Evolutionary conservation across 129 eudicot species (phyloP).

Genomic region (Lactuca sativa): DNA sequence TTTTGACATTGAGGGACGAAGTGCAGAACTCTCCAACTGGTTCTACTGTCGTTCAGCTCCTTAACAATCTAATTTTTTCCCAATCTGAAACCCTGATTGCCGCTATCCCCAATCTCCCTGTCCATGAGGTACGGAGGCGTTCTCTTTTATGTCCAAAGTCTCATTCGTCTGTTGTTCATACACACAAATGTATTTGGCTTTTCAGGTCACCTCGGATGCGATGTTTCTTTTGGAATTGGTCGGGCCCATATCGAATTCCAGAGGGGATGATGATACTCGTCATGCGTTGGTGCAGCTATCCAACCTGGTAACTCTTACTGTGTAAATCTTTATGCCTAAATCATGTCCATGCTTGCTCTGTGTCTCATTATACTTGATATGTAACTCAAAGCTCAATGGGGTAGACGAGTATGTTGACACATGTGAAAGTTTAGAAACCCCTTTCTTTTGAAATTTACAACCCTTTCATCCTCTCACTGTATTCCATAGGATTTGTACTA

Average conservation of each 20-base stretch:
- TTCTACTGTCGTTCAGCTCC: constrained; percentile 36
- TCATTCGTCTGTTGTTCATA: neutral
- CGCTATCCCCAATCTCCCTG: constrained; percentile 56
- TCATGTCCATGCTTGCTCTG: too few species aligned
- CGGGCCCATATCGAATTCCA: constrained; percentile 31
- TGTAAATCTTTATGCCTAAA: neutral
- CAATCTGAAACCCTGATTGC: constrained; percentile 54
- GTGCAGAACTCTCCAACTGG: constrained; percentile 43
- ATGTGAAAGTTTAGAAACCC: too few species aligned
- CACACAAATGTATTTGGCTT: neutral
- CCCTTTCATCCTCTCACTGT: too few species aligned
- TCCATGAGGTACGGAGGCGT: constrained; percentile 56
- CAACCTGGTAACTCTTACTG: constrained; percentile 43
- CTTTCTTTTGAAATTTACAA: too few species aligned
- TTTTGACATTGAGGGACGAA: constrained; percentile 77
- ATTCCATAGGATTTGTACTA: too few species aligned
- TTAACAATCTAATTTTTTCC: constrained; percentile 53
- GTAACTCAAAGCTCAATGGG: too few species aligned
- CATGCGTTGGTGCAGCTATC: constrained; percentile 43
- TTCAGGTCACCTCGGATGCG: constrained; percentile 69
- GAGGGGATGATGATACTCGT: constrained; percentile 32
- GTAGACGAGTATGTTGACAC: too few species aligned
- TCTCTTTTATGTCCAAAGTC: neutral
- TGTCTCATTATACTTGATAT: too few species aligned
- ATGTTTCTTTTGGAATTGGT: constrained; percentile 63